phyloP scores from a whole-genome alignment of 2,329 filamentous ascomycete genomes.

The Xenoacremonium recifei region DNA sequence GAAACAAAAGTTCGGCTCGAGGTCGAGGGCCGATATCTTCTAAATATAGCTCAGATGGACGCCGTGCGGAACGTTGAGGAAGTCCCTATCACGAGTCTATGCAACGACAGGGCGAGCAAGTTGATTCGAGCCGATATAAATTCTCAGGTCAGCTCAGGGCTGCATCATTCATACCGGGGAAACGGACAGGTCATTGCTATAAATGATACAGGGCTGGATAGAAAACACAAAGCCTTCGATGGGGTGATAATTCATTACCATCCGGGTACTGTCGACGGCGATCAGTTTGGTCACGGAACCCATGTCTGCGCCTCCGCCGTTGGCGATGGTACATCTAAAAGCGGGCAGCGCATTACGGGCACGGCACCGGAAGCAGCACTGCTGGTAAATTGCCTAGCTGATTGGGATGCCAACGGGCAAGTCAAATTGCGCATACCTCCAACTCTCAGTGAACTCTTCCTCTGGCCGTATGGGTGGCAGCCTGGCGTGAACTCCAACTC shows the following conservation, averaged over 20 bases:
- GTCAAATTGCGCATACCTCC: not conserved
- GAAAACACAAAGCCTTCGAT: not conserved
- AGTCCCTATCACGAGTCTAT: too few species aligned
- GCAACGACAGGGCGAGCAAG: too few species aligned
- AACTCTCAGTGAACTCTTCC: not conserved
- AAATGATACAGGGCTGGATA: not conserved
- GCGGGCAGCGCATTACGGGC: too few species aligned
- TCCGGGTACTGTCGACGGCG: not conserved
- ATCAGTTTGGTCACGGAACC: not conserved
- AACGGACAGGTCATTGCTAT: not conserved
- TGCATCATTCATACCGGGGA: too few species aligned
- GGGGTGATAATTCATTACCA: too few species aligned
- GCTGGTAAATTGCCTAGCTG: not conserved
- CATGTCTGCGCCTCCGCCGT: not conserved
- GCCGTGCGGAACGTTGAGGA: too few species aligned
- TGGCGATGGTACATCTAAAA: not conserved
- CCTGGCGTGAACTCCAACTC: not conserved
- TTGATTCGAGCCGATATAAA: too few species aligned
- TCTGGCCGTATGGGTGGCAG: not conserved
- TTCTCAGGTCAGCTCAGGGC: too few species aligned
- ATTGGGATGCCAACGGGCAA: not conserved
- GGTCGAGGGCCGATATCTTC: too few species aligned
- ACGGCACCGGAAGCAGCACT: not conserved
- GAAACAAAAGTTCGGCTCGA: too few species aligned
- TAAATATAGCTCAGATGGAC: too few species aligned